These are phyloP conservation scores for Geotrichum candidum DNA, from an alignment of 1,139 yeast genomes.

Conservation along the genomic window DNA sequence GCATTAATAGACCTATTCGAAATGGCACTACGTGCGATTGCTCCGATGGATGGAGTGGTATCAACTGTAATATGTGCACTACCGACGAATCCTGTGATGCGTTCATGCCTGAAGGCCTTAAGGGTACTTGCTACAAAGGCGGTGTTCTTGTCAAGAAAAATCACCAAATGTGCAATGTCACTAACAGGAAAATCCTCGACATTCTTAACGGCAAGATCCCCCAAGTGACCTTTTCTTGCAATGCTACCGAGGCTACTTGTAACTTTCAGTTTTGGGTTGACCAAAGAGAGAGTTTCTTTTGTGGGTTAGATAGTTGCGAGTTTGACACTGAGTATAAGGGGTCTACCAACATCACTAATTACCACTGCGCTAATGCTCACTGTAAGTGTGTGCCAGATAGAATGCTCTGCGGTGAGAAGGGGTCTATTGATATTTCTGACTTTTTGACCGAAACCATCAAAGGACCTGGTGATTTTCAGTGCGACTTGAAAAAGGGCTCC, in stretches of 20 bases:
- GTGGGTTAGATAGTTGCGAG: conserved; percentile 68
- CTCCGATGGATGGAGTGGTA: conserved; percentile 84
- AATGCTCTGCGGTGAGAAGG: conserved; percentile 90
- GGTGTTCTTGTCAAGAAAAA: conserved; percentile 77
- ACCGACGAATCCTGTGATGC: conserved; percentile 70
- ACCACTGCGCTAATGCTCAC: conserved; percentile 65
- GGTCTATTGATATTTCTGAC: conserved; percentile 91
- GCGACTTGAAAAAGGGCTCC: conserved; percentile 54
- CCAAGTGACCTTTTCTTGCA: conserved; percentile 88
- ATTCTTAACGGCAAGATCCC: conserved; percentile 77
- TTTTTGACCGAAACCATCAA: conserved; percentile 80
- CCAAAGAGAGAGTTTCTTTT: conserved; percentile 79
- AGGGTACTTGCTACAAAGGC: conserved; percentile 85
- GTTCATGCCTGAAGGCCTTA: conserved; percentile 80
- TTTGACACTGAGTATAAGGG: conserved; percentile 53
- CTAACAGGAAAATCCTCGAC: conserved; percentile 73
- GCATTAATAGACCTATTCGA: conserved; percentile 57
- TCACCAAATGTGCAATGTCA: conserved; percentile 92
- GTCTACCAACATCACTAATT: conserved; percentile 61
- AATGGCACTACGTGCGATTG: conserved; percentile 59
- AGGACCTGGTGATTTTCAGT: conserved; percentile 90
- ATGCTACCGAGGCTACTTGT: conserved; percentile 54
- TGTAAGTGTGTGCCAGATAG: conserved; percentile 89
- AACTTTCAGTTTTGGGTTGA: conserved; percentile 96
- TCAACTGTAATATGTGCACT: conserved; percentile 80